Evolutionary conservation across 495 filamentous ascomycete genomes (phyloP).

Genomic region (Xylaria acuta): DNA sequence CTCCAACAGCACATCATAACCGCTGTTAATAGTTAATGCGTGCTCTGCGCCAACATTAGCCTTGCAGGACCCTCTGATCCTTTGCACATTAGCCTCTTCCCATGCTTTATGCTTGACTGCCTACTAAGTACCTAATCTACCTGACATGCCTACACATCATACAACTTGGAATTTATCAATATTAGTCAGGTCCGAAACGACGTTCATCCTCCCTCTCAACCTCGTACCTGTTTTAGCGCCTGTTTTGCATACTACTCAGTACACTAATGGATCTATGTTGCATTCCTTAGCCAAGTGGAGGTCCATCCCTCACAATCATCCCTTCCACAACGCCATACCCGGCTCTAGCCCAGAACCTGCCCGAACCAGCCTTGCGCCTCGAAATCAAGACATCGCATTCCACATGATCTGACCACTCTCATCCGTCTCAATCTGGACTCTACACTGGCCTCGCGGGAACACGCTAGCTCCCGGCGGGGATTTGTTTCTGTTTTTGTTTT

Average conservation of each 20-base stretch:
- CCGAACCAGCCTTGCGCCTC: slow-evolving; percentile 11
- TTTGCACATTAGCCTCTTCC: slow-evolving; percentile 20
- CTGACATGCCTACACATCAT: too few relatives aligned
- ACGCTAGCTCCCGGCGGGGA: slow-evolving; percentile 11
- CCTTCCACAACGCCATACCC: not conserved
- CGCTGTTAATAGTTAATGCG: not conserved
- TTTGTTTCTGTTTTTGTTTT: slow-evolving; percentile 15
- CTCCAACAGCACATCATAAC: not conserved
- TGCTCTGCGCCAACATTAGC: slow-evolving; percentile 13
- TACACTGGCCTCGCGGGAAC: not conserved
- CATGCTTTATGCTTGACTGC: not conserved
- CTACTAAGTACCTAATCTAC: too few relatives aligned
- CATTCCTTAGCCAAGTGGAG: slow-evolving; percentile 14
- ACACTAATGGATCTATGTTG: not conserved
- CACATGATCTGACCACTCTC: not conserved
- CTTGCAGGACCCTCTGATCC: slow-evolving; percentile 23
- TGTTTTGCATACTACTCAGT: not conserved
- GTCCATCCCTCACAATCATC: slow-evolving; percentile 14
- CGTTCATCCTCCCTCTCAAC: not conserved
- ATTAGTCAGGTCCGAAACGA: not conserved
- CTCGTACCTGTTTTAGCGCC: not conserved
- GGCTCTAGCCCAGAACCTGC: not conserved
- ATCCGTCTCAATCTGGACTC: slow-evolving; percentile 4
- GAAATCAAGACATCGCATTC: slow-evolving; percentile 10
- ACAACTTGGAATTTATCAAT: not conserved